Base-by-base conservation (phyloP, 2,329 filamentous ascomycete species). In the Penicillium janthinellum region DNA sequence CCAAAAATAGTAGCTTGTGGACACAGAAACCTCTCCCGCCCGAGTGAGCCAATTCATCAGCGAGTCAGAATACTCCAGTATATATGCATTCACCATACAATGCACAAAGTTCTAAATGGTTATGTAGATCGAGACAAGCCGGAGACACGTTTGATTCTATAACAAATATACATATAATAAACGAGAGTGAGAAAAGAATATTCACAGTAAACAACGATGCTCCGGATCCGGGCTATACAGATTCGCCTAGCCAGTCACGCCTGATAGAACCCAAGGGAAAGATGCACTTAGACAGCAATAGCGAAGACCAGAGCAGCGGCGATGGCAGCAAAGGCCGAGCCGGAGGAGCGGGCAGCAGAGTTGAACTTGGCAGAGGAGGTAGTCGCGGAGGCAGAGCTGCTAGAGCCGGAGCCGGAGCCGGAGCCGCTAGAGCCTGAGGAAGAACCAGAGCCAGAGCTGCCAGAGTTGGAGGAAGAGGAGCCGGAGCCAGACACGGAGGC, bases 281-380 rank as follows among this genome's bases (percentile, higher is more conserved):
- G 38, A 58, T 14, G 50, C 35, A 48, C 56, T 65, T 67, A 68
- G 44, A 66, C 59, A 55, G 64, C 65, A 56, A 69, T 63, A 39
- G 66, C 67, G 28, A 69, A 60, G 34, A 64, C 63, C 38, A 67
- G 51, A 31, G 61, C 63, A 54, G 58, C 60, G 37, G 64, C 54
- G 28, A 69, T 38, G 42, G 64, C 66, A 55, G 64, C 60, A 42
- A 64, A 64, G 47, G 61, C 62, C 11, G 63, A 63, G 48, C 45
- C 55, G 25, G 61, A 54, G 38, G 41, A 47, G 51, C 66, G 51
- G 45, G 48, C 41, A 42, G 45, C 56, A 22, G 59, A 42, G 41
- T 28, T 35, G 49, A 54, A 44, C 35, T 22, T 42, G 38, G 53
- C 31, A n/a, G 57, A 37, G 54, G 54, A 42, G 12, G 62, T 28